Evolutionary conservation across 257 asterid genomes (phyloP).

Genomic region (Fraxinus americana): DNA sequence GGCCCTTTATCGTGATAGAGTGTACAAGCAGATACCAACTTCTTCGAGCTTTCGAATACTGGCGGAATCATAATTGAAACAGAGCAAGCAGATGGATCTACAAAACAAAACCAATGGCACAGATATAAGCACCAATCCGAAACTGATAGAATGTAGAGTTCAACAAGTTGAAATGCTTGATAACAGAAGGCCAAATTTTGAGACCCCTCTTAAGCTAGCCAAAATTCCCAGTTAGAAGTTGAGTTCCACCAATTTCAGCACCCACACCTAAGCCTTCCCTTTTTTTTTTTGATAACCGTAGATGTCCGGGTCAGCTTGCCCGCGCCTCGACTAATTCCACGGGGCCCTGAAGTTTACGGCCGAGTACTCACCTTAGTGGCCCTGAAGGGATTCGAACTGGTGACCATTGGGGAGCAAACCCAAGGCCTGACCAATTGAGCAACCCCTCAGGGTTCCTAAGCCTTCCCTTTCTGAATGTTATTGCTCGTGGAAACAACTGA

Average conservation of each 20-base stretch:
- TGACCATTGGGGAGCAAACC: no score
- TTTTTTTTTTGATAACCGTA: no score
- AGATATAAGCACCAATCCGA: slow-evolving; percentile 19
- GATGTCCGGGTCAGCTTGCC: no score
- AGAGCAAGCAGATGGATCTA: slow-evolving; percentile 88
- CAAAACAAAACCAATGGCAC: slow-evolving; percentile 27
- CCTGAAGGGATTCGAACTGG: no score
- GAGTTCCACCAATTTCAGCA: slow-evolving; percentile 14
- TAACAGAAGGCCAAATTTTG: slow-evolving; percentile 17
- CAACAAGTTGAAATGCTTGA: slow-evolving; percentile 6
- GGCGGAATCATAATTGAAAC: slow-evolving; percentile 72
- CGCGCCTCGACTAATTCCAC: no score
- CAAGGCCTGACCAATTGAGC: no score
- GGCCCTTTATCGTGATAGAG: slow-evolving; percentile 94
- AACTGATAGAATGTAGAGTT: slow-evolving; percentile 10
- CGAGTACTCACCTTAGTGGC: no score
- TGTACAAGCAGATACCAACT: slow-evolving; percentile 73
- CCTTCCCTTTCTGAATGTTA: not conserved
- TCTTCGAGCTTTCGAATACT: slow-evolving; percentile 61
- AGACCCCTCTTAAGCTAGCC: not conserved
- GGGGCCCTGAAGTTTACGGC: no score
- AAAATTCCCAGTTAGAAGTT: not conserved
- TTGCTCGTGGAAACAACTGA: not conserved
- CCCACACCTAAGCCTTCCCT: not conserved
- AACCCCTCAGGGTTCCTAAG: not conserved